Percentiles rank a stretch among this genome's conserved stretches.
Conservation (phyloP, 768 basidiomycete species). For the Strobilomyces confusus region DNA sequence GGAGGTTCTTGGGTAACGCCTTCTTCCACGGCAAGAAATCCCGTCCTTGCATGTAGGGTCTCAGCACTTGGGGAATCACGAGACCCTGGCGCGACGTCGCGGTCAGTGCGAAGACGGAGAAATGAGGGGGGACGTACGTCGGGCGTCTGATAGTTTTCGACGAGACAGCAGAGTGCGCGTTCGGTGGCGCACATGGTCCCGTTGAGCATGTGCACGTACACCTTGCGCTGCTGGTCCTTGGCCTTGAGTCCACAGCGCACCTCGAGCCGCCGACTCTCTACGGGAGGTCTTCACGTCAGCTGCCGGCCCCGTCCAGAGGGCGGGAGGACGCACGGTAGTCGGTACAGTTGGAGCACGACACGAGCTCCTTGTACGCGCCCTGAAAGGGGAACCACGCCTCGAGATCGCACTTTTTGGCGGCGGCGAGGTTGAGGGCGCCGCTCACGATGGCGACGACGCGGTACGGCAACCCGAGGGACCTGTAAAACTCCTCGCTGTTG, state of each 20-base stretch:
- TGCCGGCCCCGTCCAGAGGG: no score
- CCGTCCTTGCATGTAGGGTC: conserved; percentile 95
- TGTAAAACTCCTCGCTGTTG: conserved; percentile 92
- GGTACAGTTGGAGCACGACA: conserved; percentile 97
- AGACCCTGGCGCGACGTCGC: conserved; percentile 61
- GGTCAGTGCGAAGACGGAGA: neutral
- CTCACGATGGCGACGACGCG: conserved; percentile 93
- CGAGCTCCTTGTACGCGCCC: conserved; percentile 92
- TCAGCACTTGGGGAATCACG: conserved; percentile 81
- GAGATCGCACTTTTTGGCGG: conserved; percentile 94
- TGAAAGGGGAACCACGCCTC: conserved; percentile 99
- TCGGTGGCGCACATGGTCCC: conserved; percentile 97
- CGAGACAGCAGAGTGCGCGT: conserved; percentile 92
- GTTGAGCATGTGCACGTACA: conserved; percentile 99
- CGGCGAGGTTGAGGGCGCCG: conserved; percentile 94
- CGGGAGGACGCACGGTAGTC: conserved; percentile 81
- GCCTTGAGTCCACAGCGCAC: conserved; percentile 89
- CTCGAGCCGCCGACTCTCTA: conserved; percentile 91
- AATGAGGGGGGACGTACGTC: conserved; percentile 55
- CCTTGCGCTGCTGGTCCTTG: conserved; percentile 85
- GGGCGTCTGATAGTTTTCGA: conserved; percentile 97
- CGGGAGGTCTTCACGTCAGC: no score
- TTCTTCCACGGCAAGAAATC: conserved; percentile 85
- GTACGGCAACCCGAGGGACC: conserved; percentile 90
- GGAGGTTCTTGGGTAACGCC: conserved; percentile 71